These are phyloP conservation scores for Neonectria magnoliae DNA, from an alignment of 2,329 filamentous ascomycete species.

Conservation along the genomic window DNA sequence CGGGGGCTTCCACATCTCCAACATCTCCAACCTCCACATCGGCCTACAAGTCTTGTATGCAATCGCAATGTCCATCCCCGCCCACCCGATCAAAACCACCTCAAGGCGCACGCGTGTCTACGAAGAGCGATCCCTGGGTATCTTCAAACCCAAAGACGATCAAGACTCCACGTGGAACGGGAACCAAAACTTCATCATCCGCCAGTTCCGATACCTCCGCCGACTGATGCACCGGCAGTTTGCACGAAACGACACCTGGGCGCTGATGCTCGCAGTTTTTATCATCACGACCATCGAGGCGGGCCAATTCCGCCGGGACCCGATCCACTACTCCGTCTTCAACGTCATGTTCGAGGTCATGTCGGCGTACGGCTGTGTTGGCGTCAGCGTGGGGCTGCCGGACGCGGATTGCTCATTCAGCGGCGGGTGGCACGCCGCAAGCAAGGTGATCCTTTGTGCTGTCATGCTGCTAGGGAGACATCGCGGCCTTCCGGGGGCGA, in stretches of 20 bases:
- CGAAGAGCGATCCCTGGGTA: background rate
- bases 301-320: background rate
- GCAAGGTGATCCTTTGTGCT: conserved; percentile 7
- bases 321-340: background rate
- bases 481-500: conserved; percentile 1
- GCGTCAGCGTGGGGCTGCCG: conserved; percentile 1
- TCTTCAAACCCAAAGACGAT: background rate
- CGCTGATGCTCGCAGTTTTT: background rate
- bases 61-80: background rate
- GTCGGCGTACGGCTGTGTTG: conserved; percentile 6
- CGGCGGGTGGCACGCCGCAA: background rate
- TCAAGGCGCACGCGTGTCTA: background rate
- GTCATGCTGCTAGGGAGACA: conserved; percentile 7
- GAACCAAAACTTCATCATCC: background rate
- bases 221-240: background rate
- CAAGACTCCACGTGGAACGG: background rate
- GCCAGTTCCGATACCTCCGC: background rate
- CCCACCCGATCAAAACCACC: background rate
- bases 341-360: conserved; percentile 3
- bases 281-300: background rate
- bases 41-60: background rate
- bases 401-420: background rate
- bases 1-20: background rate
- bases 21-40: background rate
- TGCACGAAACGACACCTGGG: background rate